Percentiles rank a stretch among this genome's conserved stretches.
phyloP scores from a whole-genome alignment of 805 yeast genomes.

The Ogataea parapolymorpha region DNA sequence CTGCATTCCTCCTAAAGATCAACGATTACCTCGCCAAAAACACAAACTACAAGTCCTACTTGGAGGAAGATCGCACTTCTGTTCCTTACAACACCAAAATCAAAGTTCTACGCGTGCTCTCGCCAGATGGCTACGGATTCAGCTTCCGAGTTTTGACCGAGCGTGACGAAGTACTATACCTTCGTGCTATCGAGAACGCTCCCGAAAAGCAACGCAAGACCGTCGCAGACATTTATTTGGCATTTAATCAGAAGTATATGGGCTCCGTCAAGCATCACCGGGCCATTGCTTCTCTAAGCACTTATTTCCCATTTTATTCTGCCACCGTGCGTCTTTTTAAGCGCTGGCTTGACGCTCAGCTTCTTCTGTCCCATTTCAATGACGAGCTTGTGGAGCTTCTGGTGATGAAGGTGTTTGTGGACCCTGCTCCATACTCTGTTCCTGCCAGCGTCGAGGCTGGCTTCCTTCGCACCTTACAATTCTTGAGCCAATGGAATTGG shows the following conservation, averaged over 20 bases:
- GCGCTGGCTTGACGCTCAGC: conserved; percentile 84
- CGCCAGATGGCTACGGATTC: conserved; percentile 92
- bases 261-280: conserved; percentile 79
- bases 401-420: conserved; percentile 80
- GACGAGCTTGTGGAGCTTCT: conserved; percentile 82
- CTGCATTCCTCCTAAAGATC: conserved; percentile 80
- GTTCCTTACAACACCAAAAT: conserved; percentile 64
- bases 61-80: conserved; percentile 60
- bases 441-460: conserved; percentile 83
- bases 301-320: conserved; percentile 68
- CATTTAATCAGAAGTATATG: conserved; percentile 61
- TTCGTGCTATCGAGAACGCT: conserved; percentile 67
- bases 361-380: conserved; percentile 63
- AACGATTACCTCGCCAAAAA: conserved; percentile 45
- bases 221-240: conserved; percentile 58
- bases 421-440: conserved; percentile 76
- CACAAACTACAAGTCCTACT: conserved; percentile 52
- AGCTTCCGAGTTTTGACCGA: conserved; percentile 73
- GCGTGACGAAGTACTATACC: conserved; percentile 72
- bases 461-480: conserved; percentile 67
- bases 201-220: conserved; percentile 56
- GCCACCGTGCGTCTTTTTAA: conserved; percentile 83
- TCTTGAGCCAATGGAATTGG: conserved; percentile 91
- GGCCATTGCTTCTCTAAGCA: conserved; percentile 65
- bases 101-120: conserved; percentile 57